phyloP scores from a whole-genome alignment of 164 flowering plant genomes.

The Kingdonia uniflora region DNA sequence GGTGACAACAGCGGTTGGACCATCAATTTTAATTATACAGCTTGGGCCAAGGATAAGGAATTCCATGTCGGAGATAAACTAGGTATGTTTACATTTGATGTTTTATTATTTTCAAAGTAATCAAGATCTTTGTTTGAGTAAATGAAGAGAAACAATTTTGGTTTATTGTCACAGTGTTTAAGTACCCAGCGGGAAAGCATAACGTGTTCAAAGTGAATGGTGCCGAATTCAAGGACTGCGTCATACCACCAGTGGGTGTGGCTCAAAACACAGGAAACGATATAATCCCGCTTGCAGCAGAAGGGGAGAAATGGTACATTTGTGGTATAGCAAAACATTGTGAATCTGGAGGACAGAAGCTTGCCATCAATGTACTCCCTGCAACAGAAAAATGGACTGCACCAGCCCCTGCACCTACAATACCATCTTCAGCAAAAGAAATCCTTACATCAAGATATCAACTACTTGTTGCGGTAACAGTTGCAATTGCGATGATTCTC shows the following conservation, averaged over 20 bases:
- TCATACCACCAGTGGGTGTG: background rate
- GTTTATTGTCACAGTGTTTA: constrained; percentile 23
- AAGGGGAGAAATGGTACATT: constrained; percentile 38
- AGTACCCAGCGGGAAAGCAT: constrained; percentile 20
- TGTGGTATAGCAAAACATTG: constrained; percentile 30
- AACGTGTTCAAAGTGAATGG: constrained; percentile 28
- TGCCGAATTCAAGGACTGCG: constrained; percentile 22
- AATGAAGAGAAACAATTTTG: background rate
- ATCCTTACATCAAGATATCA: constrained; percentile 2
- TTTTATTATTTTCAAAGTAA: background rate
- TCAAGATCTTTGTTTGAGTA: too few relatives aligned
- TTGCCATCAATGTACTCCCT: constrained; percentile 17
- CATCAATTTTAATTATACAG: constrained; percentile 10
- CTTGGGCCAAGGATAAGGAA: constrained; percentile 17
- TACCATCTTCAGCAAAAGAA: constrained; percentile 1
- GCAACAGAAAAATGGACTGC: background rate
- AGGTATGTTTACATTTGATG: background rate
- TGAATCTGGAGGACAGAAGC: constrained; percentile 14
- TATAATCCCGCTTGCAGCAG: constrained; percentile 17
- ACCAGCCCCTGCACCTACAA: constrained; percentile 3
- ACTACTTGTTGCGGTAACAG: background rate
- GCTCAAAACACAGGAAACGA: constrained; percentile 24
- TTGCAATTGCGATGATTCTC: background rate
- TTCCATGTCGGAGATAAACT: constrained; percentile 7
- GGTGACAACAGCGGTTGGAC: constrained; percentile 18